phyloP scores from a whole-genome alignment of 441 rosid genomes.

The California macrophylla region DNA sequence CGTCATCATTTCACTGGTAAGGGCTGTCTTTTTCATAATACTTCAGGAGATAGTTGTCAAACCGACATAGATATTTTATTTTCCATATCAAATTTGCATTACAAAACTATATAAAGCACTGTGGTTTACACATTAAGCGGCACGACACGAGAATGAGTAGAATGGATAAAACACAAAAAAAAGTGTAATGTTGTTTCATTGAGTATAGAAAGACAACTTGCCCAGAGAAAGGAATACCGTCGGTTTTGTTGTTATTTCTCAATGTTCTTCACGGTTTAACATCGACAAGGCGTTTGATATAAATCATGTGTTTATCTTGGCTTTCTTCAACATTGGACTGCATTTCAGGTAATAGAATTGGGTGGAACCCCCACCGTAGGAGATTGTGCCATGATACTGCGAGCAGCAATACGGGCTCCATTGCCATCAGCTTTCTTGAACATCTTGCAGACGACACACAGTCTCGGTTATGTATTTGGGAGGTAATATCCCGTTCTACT shows the following conservation, averaged over 20 bases:
- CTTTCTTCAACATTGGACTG: slow-evolving; percentile 9
- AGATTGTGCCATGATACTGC: slow-evolving; percentile 76
- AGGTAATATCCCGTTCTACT: slow-evolving; percentile 36
- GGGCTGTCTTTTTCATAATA: background rate
- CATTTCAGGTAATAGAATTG: slow-evolving; percentile 65
- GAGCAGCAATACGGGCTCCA: slow-evolving; percentile 77
- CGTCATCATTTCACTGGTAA: background rate
- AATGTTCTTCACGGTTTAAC: background rate
- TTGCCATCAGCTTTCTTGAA: slow-evolving; percentile 78
- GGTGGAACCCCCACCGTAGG: slow-evolving; percentile 81
- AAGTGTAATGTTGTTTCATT: background rate
- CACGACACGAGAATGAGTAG: background rate
- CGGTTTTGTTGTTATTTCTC: background rate
- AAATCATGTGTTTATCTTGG: background rate
- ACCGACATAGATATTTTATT: background rate
- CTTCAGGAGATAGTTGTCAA: background rate
- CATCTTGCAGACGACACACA: slow-evolving; percentile 70
- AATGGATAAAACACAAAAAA: background rate
- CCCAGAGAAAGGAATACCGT: background rate
- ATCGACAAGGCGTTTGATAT: background rate
- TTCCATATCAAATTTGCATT: background rate
- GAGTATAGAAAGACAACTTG: background rate
- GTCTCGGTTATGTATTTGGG: slow-evolving; percentile 68
- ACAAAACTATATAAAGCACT: background rate
- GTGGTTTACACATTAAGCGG: background rate